Conservation (phyloP, 441 rosid genomes). For the Raphanus hybrid region DNA sequence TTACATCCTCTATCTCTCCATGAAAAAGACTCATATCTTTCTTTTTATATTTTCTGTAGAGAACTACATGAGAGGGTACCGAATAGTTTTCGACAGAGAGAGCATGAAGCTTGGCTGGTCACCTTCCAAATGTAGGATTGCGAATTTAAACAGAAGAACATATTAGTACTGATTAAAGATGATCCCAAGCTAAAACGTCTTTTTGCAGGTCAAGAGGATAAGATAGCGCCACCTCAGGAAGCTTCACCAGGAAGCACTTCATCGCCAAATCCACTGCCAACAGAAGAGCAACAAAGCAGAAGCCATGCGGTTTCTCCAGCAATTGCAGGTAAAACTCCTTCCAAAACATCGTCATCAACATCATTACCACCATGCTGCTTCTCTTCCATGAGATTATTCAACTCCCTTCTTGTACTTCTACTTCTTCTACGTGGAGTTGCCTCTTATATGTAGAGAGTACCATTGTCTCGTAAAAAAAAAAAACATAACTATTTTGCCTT, state of each 20-base stretch:
- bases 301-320: slow-evolving; percentile 73
- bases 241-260: slow-evolving; percentile 55
- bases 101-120: slow-evolving; percentile 87
- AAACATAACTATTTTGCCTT: slow-evolving; percentile 25
- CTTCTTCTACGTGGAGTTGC: slow-evolving; percentile 2
- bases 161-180: not conserved
- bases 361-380: slow-evolving; percentile 32
- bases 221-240: slow-evolving; percentile 43
- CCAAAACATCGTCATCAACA: slow-evolving; percentile 49
- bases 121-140: slow-evolving; percentile 67
- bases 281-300: slow-evolving; percentile 67
- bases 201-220: slow-evolving; percentile 63
- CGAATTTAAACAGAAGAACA: not conserved
- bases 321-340: slow-evolving; percentile 72
- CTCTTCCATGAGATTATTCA: slow-evolving; percentile 21
- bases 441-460: slow-evolving; percentile 29
- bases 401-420: slow-evolving; percentile 24
- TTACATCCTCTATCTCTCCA: too few species aligned
- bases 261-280: slow-evolving; percentile 60
- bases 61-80: slow-evolving; percentile 80
- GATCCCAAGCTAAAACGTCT: not conserved
- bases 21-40: too few species aligned
- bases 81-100: slow-evolving; percentile 82
- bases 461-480: slow-evolving; percentile 9
- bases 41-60: slow-evolving; percentile 52